Percentiles rank a stretch among this genome's conserved stretches.
Conservation (phyloP, 1,139 yeast genomes). For the Geotrichum bryndzae region DNA sequence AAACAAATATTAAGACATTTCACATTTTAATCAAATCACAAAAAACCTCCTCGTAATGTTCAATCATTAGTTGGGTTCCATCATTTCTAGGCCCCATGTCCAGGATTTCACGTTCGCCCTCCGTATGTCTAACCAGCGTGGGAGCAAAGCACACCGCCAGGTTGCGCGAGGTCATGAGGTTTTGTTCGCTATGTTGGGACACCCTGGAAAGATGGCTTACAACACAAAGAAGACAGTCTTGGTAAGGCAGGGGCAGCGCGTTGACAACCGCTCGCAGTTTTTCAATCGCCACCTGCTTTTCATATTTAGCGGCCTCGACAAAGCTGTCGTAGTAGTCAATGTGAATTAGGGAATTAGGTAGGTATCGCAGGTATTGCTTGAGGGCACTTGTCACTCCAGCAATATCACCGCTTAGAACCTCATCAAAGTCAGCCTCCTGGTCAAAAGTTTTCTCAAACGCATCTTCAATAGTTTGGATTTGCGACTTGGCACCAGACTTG, state of each 20-base stretch:
- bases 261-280: constrained; percentile 37
- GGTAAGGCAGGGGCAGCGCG: constrained; percentile 63
- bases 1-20: neutral
- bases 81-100: constrained; percentile 84
- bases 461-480: constrained; percentile 49
- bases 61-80: constrained; percentile 69
- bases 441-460: constrained; percentile 35
- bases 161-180: constrained; percentile 71
- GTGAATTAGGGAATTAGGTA: constrained; percentile 82
- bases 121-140: constrained; percentile 72
- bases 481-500: constrained; percentile 81
- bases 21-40: constrained; percentile 6
- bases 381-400: constrained; percentile 82
- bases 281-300: constrained; percentile 24
- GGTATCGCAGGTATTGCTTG: constrained; percentile 75
- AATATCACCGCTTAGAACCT: constrained; percentile 59
- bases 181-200: constrained; percentile 27
- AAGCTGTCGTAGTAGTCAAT: constrained; percentile 61
- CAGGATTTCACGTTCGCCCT: constrained; percentile 75
- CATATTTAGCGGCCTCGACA: constrained; percentile 37
- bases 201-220: constrained; percentile 52
- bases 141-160: constrained; percentile 95
- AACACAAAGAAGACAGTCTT: constrained; percentile 49
- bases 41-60: constrained; percentile 45
- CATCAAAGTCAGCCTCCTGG: constrained; percentile 31